Base-by-base conservation (phyloP, 1,284 basidiomycete species). In the Neonothopanus nambi region DNA sequence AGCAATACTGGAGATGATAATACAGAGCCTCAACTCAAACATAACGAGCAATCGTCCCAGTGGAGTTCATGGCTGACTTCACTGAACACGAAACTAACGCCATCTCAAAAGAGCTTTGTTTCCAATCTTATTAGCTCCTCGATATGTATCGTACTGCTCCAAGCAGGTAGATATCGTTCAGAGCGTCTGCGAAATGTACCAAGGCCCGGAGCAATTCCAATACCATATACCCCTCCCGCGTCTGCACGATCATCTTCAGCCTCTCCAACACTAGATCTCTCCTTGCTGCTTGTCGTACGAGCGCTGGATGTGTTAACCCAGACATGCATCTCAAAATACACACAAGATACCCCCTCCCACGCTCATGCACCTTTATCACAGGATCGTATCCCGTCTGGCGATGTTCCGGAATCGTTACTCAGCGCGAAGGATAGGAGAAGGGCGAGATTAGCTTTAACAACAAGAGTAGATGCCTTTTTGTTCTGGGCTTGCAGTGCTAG, bases 401-500 rank as follows among this genome's bases (percentile, higher is more conserved):
- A 33, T 33, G 30, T 11, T 9, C 9, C 30, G 8, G 30, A 33
- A 13, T 9, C 30, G 3, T 33, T 33, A 13, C 30, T 33, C 30
- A 33, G 30, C 30, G 30, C 30, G 13, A 33, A 33, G 8, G 30
- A 33, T 13, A 33, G 30, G 8, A 33, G 30, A 9, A 59, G 39
- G 48, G 56, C 52, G 42, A 59, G 59, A 44, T 51, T 26, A 12
- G 59, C 48, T 12, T 51, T 79, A 53, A 74, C 78, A 0, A 78
- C 76, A 0, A 75, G 73, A 40, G 63, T 89, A 18, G 89, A 91
- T 61, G 82, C 84, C 1, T 60, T 89, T 17, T 69, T 86, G 6
- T 91, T 91, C 61, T 91, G 87, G 87, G 78, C 78, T 9, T 83
- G 82, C 58, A 87, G 85, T 58, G 82, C 87, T 37, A 82, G 88